Evolutionary conservation across 805 yeast species (phyloP), one percentile per base, ranked within the genome.

Genomic region (Candida golubevii): DNA sequence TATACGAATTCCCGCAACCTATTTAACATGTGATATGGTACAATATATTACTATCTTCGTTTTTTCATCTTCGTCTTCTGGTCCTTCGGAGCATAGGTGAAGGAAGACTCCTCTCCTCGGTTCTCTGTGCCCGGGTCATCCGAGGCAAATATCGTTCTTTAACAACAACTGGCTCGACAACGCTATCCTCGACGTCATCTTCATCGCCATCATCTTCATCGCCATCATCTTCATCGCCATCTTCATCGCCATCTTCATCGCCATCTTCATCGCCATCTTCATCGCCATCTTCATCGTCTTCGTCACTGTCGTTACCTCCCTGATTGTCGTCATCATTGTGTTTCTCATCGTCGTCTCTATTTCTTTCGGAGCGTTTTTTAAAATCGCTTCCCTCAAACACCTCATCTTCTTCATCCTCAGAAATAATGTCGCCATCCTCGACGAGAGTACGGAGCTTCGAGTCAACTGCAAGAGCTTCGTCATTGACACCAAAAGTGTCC

Each of bases 1-100:
- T 71, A 64, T 51, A 57, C 55, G 26, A 71, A 67, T 46, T 56
- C 72, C 2, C 62, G 69, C 43, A 59, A 54, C 37, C 41, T 69
- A 35, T 70, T 71, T 39, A 51, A 55, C 15, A 35, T 49, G 42
- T 43, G 27, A 44, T 36, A 36, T 33, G 39, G 23, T 26, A 38
- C 35, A 38, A 29, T 18, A 18, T 5, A 18, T 29, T 29, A 10
- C 6, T 29, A 10, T 12, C 32, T 29, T 6, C n/a, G n/a, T 29
- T 12, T 29, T 12, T 29, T 36, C 32, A 30, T 26, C 32, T 8
- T 5, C 23, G 14, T 26, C 27, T 31, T 33, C 44, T 6, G 11
- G 27, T n/a, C 11, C 32, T 29, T 12, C 23, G 23, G 23, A 18
- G 23, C 23, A 3, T 18, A 18, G 23, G 23, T 18, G 23, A 18